Base-by-base conservation (phyloP, 176 grass and related monocot genomes). In the Oryza coarctata region DNA sequence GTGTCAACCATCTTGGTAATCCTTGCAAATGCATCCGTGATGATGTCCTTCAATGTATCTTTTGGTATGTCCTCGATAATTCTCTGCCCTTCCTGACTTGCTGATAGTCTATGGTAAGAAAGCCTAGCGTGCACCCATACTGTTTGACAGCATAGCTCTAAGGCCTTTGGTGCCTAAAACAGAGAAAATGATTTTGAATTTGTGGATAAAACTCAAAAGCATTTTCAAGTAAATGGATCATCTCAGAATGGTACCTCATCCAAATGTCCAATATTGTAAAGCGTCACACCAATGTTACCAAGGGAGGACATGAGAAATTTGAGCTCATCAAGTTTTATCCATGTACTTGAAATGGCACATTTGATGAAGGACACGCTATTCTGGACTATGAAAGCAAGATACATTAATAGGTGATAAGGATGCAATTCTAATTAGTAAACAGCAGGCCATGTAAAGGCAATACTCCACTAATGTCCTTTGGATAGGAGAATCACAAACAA, bases 231-330 rank as follows among this genome's bases (percentile, higher is more conserved):
- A 50, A n/a, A 40, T 14, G 28, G 57, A 69, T 38, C 27, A 68
- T 38, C 34, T 80, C 30, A 81, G 63, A 90, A 55, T 64, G 65
- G 28, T 91, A 97, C 95, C 95, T 94, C 86, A 62, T 90, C 76
- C 23, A 93, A 44, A 55, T 87, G 79, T 72, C 88, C 86, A 70
- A 63, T 87, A 49, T 97, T 87, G 73, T 92, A 76, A 70, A 94
- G 88, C 78, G 80, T 40, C 83, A 87, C 83, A 22, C 85, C 91
- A 31, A 88, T 82, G 73, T 97, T 97, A 64, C 33, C 65, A 20
- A 94, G 75, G 22, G 85, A 72, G 72, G 83, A 82, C 39, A 90
- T 92, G 81, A 97, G 83, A 90, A 87, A 97, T 78, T 91, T 97
- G 65, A 90, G 40, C 70, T 97, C 89, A 64, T 89, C 70, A 15